These are phyloP conservation scores for Microdochium paspali DNA, from an alignment of 2,329 filamentous ascomycete genomes.

Conservation along the genomic window DNA sequence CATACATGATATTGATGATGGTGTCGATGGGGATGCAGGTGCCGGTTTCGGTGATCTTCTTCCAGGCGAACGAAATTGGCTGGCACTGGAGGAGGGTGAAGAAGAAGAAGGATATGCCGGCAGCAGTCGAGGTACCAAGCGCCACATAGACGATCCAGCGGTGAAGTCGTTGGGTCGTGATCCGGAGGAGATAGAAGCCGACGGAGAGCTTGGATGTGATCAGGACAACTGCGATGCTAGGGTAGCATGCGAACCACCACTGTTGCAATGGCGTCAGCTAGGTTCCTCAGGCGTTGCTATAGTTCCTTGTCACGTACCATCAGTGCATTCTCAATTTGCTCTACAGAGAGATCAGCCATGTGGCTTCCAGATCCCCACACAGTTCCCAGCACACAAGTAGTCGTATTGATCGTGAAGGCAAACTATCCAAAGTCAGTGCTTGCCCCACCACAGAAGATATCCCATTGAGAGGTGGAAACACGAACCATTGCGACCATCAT, in stretches of 20 bases:
- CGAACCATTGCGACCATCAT: constrained; percentile 3
- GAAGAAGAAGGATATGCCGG: constrained; percentile 31
- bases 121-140: constrained; percentile 23
- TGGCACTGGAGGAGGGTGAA: constrained; percentile 39
- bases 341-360: neutral
- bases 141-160: constrained; percentile 21
- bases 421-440: neutral
- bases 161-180: constrained; percentile 23
- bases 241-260: neutral
- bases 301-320: neutral
- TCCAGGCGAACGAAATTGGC: constrained; percentile 39
- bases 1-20: constrained; percentile 30
- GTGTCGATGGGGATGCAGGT: constrained; percentile 28
- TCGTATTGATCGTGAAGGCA: neutral
- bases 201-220: constrained; percentile 17
- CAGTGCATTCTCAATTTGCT: neutral
- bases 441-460: neutral
- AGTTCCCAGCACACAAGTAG: neutral
- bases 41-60: constrained; percentile 23
- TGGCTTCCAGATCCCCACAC: neutral
- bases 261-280: too few relatives aligned
- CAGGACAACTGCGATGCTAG: neutral
- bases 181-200: constrained; percentile 28
- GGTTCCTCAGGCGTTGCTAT: too few relatives aligned
- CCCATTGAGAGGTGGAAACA: neutral